phyloP scores from a whole-genome alignment of 208 protist genomes.

The Acanthamoeba sp. region DNA sequence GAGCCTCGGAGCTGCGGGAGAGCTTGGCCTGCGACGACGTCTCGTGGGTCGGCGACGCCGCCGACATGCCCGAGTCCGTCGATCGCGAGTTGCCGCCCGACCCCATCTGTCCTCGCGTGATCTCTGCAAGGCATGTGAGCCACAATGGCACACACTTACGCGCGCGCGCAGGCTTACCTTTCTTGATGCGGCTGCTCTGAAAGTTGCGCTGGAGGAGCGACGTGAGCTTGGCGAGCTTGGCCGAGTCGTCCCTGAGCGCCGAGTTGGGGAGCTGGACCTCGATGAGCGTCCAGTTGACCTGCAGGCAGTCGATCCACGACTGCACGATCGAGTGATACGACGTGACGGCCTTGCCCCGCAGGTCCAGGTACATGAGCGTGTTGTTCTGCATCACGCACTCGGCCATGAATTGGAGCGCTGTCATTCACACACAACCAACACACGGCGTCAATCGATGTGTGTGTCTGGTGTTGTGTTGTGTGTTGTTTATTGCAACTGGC shows the following conservation, averaged over 20 bases:
- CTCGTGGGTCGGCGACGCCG: background rate
- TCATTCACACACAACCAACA: background rate
- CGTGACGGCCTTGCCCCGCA: conserved; percentile 20
- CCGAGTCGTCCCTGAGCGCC: conserved; percentile 12
- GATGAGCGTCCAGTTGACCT: conserved; percentile 38
- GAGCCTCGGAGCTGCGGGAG: background rate
- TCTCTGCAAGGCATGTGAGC: background rate
- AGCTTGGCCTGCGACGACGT: background rate
- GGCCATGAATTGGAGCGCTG: conserved; percentile 52
- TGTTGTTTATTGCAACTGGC: background rate
- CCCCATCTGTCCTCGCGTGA: background rate
- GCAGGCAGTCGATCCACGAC: conserved; percentile 43
- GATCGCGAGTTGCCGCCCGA: background rate
- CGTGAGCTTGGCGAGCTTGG: background rate
- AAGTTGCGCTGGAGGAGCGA: conserved; percentile 11
- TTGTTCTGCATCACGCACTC: conserved; percentile 66
- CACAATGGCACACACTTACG: background rate
- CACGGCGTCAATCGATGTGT: background rate
- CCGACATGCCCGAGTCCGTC: background rate
- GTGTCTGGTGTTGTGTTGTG: background rate
- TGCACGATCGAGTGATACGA: conserved; percentile 19
- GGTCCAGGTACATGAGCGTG: conserved; percentile 22
- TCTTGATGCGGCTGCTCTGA: background rate
- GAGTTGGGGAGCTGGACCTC: conserved; percentile 50
- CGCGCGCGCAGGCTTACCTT: background rate